Percentiles rank a stretch among this genome's conserved stretches.
Evolutionary conservation across 2,329 filamentous ascomycete species (phyloP).

Genomic region (Cladosporium phlei): DNA sequence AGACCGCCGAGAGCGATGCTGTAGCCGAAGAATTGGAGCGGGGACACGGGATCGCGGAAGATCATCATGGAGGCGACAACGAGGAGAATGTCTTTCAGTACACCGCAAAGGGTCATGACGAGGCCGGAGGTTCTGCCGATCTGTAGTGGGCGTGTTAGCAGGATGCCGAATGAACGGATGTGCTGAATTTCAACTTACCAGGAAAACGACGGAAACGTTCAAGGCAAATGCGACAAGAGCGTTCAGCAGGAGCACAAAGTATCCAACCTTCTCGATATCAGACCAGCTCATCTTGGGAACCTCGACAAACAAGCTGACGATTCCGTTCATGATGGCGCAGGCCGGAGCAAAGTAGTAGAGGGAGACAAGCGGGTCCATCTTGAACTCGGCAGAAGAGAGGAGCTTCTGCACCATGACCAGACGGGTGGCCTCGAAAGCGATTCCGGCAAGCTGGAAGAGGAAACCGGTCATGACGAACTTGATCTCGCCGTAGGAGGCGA

Average conservation of each 20-base stretch:
- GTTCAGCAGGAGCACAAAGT: conserved; percentile 68
- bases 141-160: conserved; percentile 39
- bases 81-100: conserved; percentile 82
- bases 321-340: conserved; percentile 75
- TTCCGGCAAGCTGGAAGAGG: conserved; percentile 71
- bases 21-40: conserved; percentile 79
- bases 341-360: conserved; percentile 87
- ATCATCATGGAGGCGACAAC: conserved; percentile 75
- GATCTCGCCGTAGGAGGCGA: conserved; percentile 93
- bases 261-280: conserved; percentile 69
- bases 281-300: conserved; percentile 63
- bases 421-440: conserved; percentile 76
- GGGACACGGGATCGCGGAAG: conserved; percentile 70
- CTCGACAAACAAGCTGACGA: conserved; percentile 69
- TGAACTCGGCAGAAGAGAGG: conserved; percentile 76
- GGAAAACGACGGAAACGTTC: conserved; percentile 79
- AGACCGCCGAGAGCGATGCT: conserved; percentile 73
- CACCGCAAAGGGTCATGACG: conserved; percentile 79
- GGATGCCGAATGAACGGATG: background rate
- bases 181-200: conserved; percentile 55
- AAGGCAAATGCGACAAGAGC: conserved; percentile 74
- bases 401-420: conserved; percentile 80
- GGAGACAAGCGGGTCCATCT: conserved; percentile 86
- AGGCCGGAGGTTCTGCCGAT: conserved; percentile 85
- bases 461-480: conserved; percentile 80